phyloP scores from a whole-genome alignment of 306 rosid genomes.

The Purshia tridentata region DNA sequence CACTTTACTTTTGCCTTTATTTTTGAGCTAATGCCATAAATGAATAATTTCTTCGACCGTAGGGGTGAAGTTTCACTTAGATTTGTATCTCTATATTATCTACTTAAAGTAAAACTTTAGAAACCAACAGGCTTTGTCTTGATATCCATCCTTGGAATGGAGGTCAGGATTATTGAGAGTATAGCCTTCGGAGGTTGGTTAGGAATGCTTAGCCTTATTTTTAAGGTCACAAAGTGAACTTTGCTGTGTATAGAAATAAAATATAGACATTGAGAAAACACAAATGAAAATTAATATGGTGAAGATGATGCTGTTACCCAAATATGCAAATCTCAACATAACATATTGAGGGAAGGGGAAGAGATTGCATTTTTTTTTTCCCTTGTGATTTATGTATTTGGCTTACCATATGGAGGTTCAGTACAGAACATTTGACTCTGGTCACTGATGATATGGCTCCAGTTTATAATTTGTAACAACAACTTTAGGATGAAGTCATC shows the following conservation, averaged over 20 bases:
- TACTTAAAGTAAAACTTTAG: neutral
- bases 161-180: neutral
- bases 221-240: neutral
- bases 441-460: neutral
- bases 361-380: neutral
- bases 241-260: neutral
- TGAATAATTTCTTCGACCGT: conserved; percentile 1
- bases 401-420: neutral
- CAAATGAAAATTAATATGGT: neutral
- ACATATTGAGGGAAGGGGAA: neutral
- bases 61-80: neutral
- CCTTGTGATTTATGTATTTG: neutral
- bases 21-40: neutral
- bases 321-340: too few relatives aligned
- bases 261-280: neutral
- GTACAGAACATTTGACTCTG: neutral
- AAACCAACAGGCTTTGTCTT: neutral
- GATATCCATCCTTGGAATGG: neutral
- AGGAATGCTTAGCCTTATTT: neutral
- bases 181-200: neutral
- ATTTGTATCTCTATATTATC: neutral
- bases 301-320: neutral
- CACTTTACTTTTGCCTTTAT: conserved; percentile 3
- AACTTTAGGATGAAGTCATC: conserved; percentile 1
- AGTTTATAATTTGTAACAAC: neutral